Conservation (phyloP, 176 grass and related monocot species). For the Bromus sterilis region DNA sequence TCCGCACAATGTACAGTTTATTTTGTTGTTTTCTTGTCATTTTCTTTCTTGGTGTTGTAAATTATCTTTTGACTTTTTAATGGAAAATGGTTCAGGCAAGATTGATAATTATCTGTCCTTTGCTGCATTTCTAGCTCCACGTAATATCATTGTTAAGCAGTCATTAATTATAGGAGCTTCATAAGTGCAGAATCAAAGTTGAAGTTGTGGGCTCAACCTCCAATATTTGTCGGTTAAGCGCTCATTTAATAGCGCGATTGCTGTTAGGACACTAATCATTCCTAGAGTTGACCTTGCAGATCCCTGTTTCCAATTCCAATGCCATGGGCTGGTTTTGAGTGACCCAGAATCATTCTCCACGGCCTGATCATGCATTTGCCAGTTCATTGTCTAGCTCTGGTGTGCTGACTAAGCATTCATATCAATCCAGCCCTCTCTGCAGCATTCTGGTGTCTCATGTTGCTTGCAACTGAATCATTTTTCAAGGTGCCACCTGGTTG, state of each 20-base stretch:
- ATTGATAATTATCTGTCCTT: background rate
- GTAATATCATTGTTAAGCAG: background rate
- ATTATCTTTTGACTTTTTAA: no score
- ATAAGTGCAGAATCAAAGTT: conserved; percentile 19
- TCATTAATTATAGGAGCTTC: conserved; percentile 13
- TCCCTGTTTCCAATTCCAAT: conserved; percentile 41
- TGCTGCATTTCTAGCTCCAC: background rate
- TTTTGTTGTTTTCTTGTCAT: no score
- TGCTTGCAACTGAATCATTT: conserved; percentile 30
- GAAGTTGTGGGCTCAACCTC: conserved; percentile 38
- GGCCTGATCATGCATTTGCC: conserved; percentile 32
- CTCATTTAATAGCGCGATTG: conserved; percentile 22
- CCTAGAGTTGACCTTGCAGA: conserved; percentile 29
- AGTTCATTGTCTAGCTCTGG: conserved; percentile 30
- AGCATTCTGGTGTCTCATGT: conserved; percentile 20
- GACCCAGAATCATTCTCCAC: conserved; percentile 39
- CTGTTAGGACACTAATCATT: conserved; percentile 23
- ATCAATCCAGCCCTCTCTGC: background rate
- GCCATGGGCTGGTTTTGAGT: conserved; percentile 43
- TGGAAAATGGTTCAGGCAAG: background rate
- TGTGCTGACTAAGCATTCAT: conserved; percentile 48
- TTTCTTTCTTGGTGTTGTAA: no score
- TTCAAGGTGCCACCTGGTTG: conserved; percentile 23
- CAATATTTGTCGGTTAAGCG: conserved; percentile 24
- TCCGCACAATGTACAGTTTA: no score